phyloP scores from a whole-genome alignment of 2,329 filamentous ascomycete species.

The Trichoderma polysporum region DNA sequence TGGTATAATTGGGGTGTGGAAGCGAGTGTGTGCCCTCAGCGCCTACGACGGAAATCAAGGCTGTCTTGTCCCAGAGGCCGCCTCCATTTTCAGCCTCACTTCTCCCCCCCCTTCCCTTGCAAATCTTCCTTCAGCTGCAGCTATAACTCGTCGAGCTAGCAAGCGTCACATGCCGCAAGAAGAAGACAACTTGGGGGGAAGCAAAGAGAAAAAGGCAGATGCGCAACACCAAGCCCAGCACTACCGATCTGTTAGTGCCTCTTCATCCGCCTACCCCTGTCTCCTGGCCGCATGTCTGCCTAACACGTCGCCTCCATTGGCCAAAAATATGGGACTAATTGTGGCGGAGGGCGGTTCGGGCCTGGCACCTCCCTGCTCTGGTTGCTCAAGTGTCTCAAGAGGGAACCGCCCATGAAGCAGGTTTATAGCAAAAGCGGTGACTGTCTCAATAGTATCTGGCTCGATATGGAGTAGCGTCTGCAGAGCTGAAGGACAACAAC shows the following conservation, averaged over 20 bases:
- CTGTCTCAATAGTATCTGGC: no score
- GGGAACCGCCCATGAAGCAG: neutral
- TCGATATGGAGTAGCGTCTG: neutral
- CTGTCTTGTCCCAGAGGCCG: neutral
- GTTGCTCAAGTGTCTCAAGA: neutral
- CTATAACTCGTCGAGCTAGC: neutral
- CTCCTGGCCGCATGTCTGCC: neutral
- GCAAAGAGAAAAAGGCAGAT: neutral
- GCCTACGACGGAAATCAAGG: neutral
- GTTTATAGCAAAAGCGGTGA: neutral
- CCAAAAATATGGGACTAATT: neutral
- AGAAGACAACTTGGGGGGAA: neutral
- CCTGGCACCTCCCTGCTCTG: neutral
- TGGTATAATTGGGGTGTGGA: no score
- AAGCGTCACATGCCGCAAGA: slow-evolving; percentile 5
- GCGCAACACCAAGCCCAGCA: neutral
- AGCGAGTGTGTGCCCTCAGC: neutral
- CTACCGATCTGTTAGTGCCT: neutral
- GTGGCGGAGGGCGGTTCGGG: slow-evolving; percentile 16
- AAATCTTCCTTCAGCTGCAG: neutral
- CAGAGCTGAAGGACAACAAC: slow-evolving; percentile 4
- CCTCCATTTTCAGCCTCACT: slow-evolving; percentile 14
- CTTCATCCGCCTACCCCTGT: neutral
- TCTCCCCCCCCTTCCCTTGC: neutral
- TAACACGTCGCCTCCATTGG: slow-evolving; percentile 10